Evolutionary conservation across 495 filamentous ascomycete genomes (phyloP), one percentile per base, ranked within the genome.

Genomic region (Xanthoparmelia taractica): DNA sequence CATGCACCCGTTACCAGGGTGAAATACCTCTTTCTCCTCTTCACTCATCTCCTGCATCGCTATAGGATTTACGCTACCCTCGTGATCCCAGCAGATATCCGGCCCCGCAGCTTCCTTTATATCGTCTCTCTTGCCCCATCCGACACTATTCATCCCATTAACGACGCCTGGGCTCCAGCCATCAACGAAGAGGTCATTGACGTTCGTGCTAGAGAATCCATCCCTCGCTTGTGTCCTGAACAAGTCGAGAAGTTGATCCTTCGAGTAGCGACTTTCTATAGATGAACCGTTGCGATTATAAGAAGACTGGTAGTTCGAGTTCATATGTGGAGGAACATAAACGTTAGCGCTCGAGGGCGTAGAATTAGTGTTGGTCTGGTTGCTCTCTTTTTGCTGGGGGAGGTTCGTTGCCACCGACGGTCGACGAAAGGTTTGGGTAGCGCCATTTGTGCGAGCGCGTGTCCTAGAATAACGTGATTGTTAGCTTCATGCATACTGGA

Each of bases 11-110:
- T 25, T 8, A 10, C 2, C 18, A 27, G 23, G 25, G 13, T n/a
- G 18, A 38, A 47, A 31, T 68, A 93, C 91, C 79, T 93, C 88
- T 72, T 82, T 88, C 77, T 98, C 94, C 60, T 91, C 86, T 17
- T 88, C 81, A 23, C 85, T 86, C 86, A 96, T 86, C 58, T 89
- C 85, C 69, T 84, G 78, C 59, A 96, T 70, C 41, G 83, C 84
- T 59, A 97, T 75, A 20, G 93, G 92, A 63, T 84, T 82, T 34
- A 87, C 77, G 63, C 78, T 79, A 38, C 92, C 93, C 52, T 82
- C 80, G 60, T 82, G 75, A 69, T 97, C 93, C 94, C 95, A 98
- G 71, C 95, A 97, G 55, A 92, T 79, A 64, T 92, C 89, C 2
- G 85, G 88, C 54, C 85, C 91, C 70, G 79, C 74, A 61, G 84